Base-by-base conservation (phyloP, 2,329 filamentous ascomycete species). In the Pseudogymnoascus sp. region DNA sequence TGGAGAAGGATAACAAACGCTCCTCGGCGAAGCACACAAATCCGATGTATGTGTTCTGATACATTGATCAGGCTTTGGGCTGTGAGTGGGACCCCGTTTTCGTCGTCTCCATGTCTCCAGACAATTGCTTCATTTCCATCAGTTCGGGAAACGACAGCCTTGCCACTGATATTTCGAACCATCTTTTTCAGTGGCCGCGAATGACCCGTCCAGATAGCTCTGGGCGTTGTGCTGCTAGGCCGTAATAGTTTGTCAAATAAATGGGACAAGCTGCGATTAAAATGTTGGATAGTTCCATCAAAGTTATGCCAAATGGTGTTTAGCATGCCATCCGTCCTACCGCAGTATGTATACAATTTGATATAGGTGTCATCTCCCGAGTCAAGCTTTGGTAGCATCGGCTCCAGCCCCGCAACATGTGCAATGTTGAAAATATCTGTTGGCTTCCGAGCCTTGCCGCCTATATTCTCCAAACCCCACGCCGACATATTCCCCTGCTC, bases 381-480 rank as follows among this genome's bases (percentile, higher is more conserved):
- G 17, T 58, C 15, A 9, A 65, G 51, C 15, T 41, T 65, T 13
- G 70, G 68, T 12, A 72, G 59, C 38, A 80, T 77, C 38, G 86
- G 77, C 61, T 81, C 76, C 15, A 76, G 71, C 1, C 81, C 81
- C 69, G 90, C 84, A 27, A 92, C 83, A 70, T 95, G 90, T 1
- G 91, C 86, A 67, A 97, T 87, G 70, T 91, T 94, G 77, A 94
- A 95, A n/a, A 93, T 84, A 65, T 87, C 85, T 29, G 85, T 80
- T 3, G 82, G 80, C 63, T 84, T 84, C 67, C 84, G 84, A 33
- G 81, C 78, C 70, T 87, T 91, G 68, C 84, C 86, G 36, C 89
- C 88, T 17, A 96, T 83, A 70, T 93, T 92, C 73, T 97, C 92
- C 62, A 99, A 77, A 0, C 91, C 93, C 90, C 93, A 97, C 0